A percentile compares a stretch with the other conserved stretches of the same genome.
Evolutionary conservation across 169 alveolate species (phyloP).

Genomic region (Cryptosporidium meleagridis): DNA sequence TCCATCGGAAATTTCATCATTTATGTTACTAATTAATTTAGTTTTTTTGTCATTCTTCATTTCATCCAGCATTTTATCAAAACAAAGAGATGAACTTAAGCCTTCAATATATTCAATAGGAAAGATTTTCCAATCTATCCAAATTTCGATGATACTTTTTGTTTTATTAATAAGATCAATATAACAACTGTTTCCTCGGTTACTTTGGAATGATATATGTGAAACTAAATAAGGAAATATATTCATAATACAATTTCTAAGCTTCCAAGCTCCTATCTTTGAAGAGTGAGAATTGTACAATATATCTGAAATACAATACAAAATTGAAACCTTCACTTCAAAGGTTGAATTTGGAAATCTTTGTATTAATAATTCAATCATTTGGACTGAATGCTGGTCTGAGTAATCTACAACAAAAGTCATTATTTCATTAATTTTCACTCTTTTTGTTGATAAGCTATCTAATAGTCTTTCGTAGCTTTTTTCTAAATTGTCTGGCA

Average conservation of each 20-base stretch:
- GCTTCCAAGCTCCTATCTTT: slow-evolving; percentile 66
- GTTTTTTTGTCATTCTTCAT: slow-evolving; percentile 9
- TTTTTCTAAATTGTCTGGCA: background rate
- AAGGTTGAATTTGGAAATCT: slow-evolving; percentile 26
- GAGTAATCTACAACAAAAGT: slow-evolving; percentile 51
- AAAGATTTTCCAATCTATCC: slow-evolving; percentile 60
- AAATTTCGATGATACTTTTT: slow-evolving; percentile 11
- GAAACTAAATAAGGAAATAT: slow-evolving; percentile 58
- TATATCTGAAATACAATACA: slow-evolving; percentile 56
- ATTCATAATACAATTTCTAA: slow-evolving; percentile 20
- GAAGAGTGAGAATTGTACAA: slow-evolving; percentile 57
- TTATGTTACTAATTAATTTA: slow-evolving; percentile 1
- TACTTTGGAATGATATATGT: slow-evolving; percentile 34
- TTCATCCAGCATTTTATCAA: slow-evolving; percentile 15
- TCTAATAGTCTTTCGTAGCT: background rate
- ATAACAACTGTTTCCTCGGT: slow-evolving; percentile 30
- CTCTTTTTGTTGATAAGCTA: slow-evolving; percentile 10
- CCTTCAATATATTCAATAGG: slow-evolving; percentile 53
- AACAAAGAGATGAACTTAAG: slow-evolving; percentile 26
- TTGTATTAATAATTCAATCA: slow-evolving; percentile 21
- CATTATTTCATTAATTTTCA: slow-evolving; percentile 26
- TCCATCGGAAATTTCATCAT: background rate
- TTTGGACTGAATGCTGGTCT: slow-evolving; percentile 40
- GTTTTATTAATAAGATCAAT: background rate
- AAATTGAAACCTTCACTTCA: slow-evolving; percentile 7